Conservation (phyloP, 108 stramenopile species). For the Fragilaria radians region DNA sequence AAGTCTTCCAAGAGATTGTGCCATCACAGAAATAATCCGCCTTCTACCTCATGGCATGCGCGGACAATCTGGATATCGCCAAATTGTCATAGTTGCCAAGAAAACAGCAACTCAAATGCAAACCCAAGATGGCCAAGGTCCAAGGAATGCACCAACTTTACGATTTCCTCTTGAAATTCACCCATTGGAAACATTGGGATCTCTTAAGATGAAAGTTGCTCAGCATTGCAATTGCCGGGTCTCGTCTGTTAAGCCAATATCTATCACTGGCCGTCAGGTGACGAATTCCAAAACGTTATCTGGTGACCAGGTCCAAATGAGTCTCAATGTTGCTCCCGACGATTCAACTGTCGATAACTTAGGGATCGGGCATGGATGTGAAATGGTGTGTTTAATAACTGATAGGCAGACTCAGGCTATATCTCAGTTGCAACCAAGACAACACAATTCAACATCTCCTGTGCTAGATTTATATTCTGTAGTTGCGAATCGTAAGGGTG, state of each 20-base stretch:
- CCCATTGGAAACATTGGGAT: conserved; percentile 73
- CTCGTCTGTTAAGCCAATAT: conserved; percentile 47
- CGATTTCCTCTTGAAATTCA: conserved; percentile 74
- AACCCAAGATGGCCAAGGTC: conserved; percentile 1
- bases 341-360: conserved; percentile 62
- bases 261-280: conserved; percentile 30
- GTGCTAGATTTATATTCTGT: conserved; percentile 52
- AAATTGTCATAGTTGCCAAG: conserved; percentile 52
- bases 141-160: conserved; percentile 13
- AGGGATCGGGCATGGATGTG: conserved; percentile 67
- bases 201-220: conserved; percentile 64
- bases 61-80: conserved; percentile 60
- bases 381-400: conserved; percentile 63
- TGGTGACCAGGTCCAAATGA: conserved; percentile 19
- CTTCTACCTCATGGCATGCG: conserved; percentile 72
- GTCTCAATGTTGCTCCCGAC: conserved; percentile 42
- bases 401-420: conserved; percentile 26
- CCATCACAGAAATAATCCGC: conserved; percentile 28
- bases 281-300: conserved; percentile 10
- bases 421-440: conserved; percentile 1
- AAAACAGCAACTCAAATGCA: conserved; percentile 10
- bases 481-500: conserved; percentile 41
- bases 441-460: background rate
- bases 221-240: conserved; percentile 41
- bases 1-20: conserved; percentile 16